Evolutionary conservation across 192 early-diverging fungal genomes (phyloP).

Genomic region (Gaertneriomyces semiglobifer): DNA sequence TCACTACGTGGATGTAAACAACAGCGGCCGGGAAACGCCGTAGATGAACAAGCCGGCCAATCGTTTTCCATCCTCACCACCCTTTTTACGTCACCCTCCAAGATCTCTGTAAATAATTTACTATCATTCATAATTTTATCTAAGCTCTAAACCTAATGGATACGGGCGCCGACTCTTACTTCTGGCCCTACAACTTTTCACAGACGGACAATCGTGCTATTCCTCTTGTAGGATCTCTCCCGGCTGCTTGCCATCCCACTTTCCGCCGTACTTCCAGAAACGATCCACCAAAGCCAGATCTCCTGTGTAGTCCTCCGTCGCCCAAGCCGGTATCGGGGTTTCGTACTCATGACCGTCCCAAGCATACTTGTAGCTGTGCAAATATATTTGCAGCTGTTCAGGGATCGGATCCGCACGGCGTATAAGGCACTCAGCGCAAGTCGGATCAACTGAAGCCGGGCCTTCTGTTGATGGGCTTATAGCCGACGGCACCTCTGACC

Average conservation of each 20-base stretch:
- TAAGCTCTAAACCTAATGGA: too few species aligned
- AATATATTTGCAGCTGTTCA: constrained; percentile 78
- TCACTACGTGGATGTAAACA: constrained; percentile 50
- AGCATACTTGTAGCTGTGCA: constrained; percentile 86
- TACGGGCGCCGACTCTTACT: too few species aligned
- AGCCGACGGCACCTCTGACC: background rate
- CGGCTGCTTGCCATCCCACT: constrained; percentile 39
- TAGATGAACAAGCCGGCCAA: too few species aligned
- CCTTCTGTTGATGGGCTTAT: background rate
- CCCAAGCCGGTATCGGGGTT: constrained; percentile 79
- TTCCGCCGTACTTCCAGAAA: constrained; percentile 50
- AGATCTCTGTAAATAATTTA: too few species aligned
- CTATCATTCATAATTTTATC: too few species aligned
- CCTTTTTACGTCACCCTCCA: too few species aligned
- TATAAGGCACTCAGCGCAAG: constrained; percentile 63
- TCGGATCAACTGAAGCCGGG: constrained; percentile 2
- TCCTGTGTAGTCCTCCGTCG: constrained; percentile 47
- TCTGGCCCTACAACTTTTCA: too few species aligned
- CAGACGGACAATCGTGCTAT: too few species aligned
- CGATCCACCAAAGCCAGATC: constrained; percentile 33
- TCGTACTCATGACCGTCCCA: constrained; percentile 59
- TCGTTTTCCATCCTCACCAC: too few species aligned
- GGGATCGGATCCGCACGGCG: constrained; percentile 63
- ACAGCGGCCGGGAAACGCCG: too few species aligned
- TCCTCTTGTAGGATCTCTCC: constrained; percentile 11